Evolutionary conservation across 2,329 filamentous ascomycete genomes (phyloP).

Genomic region (Esteya vermicola): DNA sequence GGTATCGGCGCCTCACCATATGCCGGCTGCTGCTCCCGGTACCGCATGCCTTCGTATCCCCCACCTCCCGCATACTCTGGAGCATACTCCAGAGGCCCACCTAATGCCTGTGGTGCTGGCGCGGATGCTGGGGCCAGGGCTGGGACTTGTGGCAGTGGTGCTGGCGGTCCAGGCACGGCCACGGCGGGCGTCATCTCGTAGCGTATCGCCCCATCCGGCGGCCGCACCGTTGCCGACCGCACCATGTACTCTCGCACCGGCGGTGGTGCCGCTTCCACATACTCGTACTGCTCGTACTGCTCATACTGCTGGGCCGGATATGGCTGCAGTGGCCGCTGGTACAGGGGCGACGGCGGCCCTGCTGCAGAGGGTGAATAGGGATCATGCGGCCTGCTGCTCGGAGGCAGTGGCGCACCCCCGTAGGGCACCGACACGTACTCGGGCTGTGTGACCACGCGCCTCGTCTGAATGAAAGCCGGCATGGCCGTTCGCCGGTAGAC

Average conservation of each 20-base stretch:
- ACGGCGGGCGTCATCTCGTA: slow-evolving; percentile 11
- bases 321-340: too few species aligned
- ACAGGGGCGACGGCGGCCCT: too few species aligned
- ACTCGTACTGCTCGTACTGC: not conserved
- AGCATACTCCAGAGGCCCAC: too few species aligned
- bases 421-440: slow-evolving; percentile 27
- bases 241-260: slow-evolving; percentile 33
- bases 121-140: too few species aligned
- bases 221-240: slow-evolving; percentile 40
- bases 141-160: too few species aligned
- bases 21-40: not conserved
- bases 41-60: too few species aligned
- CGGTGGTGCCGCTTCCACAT: not conserved
- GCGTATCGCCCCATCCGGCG: slow-evolving; percentile 19
- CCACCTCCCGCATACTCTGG: too few species aligned
- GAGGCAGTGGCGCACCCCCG: too few species aligned
- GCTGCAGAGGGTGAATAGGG: too few species aligned
- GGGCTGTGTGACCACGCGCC: slow-evolving; percentile 48
- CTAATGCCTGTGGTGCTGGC: too few species aligned
- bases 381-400: too few species aligned
- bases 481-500: slow-evolving; percentile 35
- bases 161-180: slow-evolving; percentile 20
- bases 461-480: slow-evolving; percentile 29
- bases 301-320: slow-evolving; percentile 32
- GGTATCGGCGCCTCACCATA: too few species aligned